Evolutionary conservation across 2,329 filamentous ascomycete species (phyloP), one percentile per base, ranked within the genome.

Genomic region (Fusarium devonianum): DNA sequence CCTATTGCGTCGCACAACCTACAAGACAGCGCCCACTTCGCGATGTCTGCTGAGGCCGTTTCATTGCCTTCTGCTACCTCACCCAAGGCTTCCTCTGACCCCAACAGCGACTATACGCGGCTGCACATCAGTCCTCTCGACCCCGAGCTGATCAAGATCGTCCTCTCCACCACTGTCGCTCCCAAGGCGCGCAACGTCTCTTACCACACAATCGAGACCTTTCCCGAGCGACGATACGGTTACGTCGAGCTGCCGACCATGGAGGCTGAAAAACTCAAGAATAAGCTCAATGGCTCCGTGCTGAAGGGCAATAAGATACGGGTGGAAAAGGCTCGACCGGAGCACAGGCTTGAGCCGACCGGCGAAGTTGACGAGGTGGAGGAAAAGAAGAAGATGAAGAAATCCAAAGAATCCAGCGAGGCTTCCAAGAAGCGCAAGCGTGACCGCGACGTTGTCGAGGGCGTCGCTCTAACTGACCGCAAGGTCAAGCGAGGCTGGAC

Each of bases 401-500:
- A 58, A 62, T 67, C 56, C 38, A 75, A 74, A 49, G 73, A 70
- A 11, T 68, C 70, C 1, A 69, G 63, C 69, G 49, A 73, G 57
- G 36, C 51, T n/a, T 68, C 51, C 16, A 77, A 70, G 56, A 86
- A 81, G 69, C 72, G 77, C 40, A 84, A 82, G 65, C 75, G 75
- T 49, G 76, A 78, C 54, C 58, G 70, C 64, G 72, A 84, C 66
- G 71, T 84, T 10, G 67, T 84, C 63, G 65, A 79, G 62, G 94
- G 92, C 4, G 79, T 91, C 36, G 84, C 89, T 65, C 75, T 99
- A 28, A 78, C 84, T 13, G 87, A 84, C 35, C 84, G 92, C 61
- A 89, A 89, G 66, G 86, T 97, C 53, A 95, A 94, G 77, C 81
- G 92, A 53, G 92, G 92, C 5, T 96, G 92, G 92, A 93, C 89